phyloP scores from a whole-genome alignment of 495 filamentous ascomycete species.

The Entonaema liquescens region DNA sequence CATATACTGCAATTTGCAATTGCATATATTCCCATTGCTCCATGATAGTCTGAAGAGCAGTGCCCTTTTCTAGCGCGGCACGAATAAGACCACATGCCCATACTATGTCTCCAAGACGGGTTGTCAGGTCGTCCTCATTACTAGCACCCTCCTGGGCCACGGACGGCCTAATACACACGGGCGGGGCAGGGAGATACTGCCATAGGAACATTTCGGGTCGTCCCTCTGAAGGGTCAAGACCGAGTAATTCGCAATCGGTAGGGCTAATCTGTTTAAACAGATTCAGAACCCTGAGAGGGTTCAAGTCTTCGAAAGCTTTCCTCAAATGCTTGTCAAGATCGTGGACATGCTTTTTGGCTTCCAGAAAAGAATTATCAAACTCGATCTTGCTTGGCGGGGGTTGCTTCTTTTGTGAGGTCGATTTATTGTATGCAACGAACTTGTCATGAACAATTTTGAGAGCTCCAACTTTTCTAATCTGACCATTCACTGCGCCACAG shows the following conservation, averaged over 20 bases:
- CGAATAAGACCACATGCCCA: conserved; percentile 86
- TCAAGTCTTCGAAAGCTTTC: conserved; percentile 93
- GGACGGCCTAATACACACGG: conserved; percentile 91
- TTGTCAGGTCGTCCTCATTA: conserved; percentile 95
- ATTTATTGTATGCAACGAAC: conserved; percentile 84
- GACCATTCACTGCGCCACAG: conserved; percentile 83
- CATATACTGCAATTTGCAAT: conserved; percentile 93
- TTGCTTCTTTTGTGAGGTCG: conserved; percentile 82
- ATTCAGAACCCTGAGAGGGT: conserved; percentile 86
- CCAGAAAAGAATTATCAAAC: conserved; percentile 84
- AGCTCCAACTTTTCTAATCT: conserved; percentile 85
- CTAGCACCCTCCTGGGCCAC: conserved; percentile 90
- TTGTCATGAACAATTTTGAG: conserved; percentile 95
- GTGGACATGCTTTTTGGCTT: conserved; percentile 73
- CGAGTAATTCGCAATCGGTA: conserved; percentile 88
- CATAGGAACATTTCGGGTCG: conserved; percentile 97
- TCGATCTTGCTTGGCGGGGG: conserved; percentile 77
- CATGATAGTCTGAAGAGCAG: conserved; percentile 88
- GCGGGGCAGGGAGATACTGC: conserved; percentile 94
- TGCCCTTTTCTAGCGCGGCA: conserved; percentile 79
- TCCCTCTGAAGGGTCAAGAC: conserved; percentile 84
- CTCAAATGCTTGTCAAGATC: conserved; percentile 91
- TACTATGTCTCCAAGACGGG: conserved; percentile 92
- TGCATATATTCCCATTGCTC: conserved; percentile 99
- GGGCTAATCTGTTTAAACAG: conserved; percentile 88